Evolutionary conservation across 1,139 yeast genomes (phyloP), one percentile per base, ranked within the genome.

Genomic region (Hansenula lynferdii): DNA sequence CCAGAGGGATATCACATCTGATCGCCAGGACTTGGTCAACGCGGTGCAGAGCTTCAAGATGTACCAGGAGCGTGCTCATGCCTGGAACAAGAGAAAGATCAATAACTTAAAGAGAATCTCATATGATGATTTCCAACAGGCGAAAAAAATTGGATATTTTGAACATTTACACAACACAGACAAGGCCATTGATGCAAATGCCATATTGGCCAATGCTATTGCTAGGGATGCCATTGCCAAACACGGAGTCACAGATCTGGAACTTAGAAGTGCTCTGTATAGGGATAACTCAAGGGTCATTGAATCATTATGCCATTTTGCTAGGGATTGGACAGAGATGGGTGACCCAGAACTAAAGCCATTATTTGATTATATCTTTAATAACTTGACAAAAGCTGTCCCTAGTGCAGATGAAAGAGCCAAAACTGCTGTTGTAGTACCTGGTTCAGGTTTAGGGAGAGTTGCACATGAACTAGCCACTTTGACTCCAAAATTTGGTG

Each of bases 371-470:
- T 85, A 77, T 47, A 64, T 85, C 15, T 50, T 49, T 10, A 34
- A 49, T 0, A 65, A 26, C 23, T 65, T 74, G 21, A 47, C 61
- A 3, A 36, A 49, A 8, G 42, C 64, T 2, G 53, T 65, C 12
- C 61, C 68, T 1, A 47, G 41, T 2, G 40, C 44, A 0, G 58
- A 60, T 5, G 37, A 45, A 11, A 41, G 46, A 34, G 17, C 51
- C 56, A 33, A 39, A 46, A 75, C 85, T 0, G 56, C 73, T 17
- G 68, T 84, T 1, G 57, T 85, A 5, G 72, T 84, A 3, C 95
- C 96, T 0, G 96, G 96, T 0, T 75, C 89, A 1, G 96, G 95
- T 0, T 64, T 82, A 31, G 94, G 95, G 0, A 66, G 85, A 48
- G 62, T 84, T 2, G 79, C 94, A 2, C 80, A 80, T 54, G 82